phyloP scores from a whole-genome alignment of 2,329 filamentous ascomycete species.

The Polytolypa hystricis region DNA sequence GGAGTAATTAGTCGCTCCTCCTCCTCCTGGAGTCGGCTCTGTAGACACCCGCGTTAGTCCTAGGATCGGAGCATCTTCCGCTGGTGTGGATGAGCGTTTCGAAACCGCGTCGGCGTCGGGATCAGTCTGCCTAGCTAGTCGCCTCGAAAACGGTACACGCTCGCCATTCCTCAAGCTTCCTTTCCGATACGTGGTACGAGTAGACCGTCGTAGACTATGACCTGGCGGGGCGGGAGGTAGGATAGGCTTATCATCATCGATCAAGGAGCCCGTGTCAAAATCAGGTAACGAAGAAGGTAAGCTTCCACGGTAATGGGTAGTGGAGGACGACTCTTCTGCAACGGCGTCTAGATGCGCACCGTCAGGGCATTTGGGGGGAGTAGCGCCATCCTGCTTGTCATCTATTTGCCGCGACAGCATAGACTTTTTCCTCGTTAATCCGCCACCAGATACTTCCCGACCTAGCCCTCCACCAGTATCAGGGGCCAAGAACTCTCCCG shows the following conservation, averaged over 20 bases:
- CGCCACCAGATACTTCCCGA: constrained; percentile 43
- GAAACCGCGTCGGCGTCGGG: constrained; percentile 43
- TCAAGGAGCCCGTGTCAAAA: constrained; percentile 4
- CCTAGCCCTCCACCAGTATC: constrained; percentile 43
- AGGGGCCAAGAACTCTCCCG: constrained; percentile 58
- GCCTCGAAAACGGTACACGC: constrained; percentile 61
- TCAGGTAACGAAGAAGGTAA: too few relatives aligned
- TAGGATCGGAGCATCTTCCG: constrained; percentile 24
- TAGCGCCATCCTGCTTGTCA: constrained; percentile 38
- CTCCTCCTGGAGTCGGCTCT: constrained; percentile 23
- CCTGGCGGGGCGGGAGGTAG: constrained; percentile 63
- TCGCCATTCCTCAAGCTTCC: constrained; percentile 76
- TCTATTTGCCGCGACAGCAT: constrained; percentile 92
- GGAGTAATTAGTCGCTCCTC: constrained; percentile 38
- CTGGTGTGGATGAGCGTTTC: constrained; percentile 23
- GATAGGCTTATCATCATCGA: constrained; percentile 68
- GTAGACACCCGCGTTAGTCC: constrained; percentile 26
- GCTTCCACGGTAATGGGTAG: too few relatives aligned
- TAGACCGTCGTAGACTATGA: constrained; percentile 75
- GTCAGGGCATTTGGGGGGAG: not conserved
- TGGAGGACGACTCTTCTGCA: constrained; percentile 9
- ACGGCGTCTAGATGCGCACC: constrained; percentile 7
- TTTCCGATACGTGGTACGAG: constrained; percentile 79
- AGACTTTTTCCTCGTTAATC: constrained; percentile 77
- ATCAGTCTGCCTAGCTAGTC: constrained; percentile 54